phyloP scores from a whole-genome alignment of 306 rosid genomes.

The Quercus ilex region DNA sequence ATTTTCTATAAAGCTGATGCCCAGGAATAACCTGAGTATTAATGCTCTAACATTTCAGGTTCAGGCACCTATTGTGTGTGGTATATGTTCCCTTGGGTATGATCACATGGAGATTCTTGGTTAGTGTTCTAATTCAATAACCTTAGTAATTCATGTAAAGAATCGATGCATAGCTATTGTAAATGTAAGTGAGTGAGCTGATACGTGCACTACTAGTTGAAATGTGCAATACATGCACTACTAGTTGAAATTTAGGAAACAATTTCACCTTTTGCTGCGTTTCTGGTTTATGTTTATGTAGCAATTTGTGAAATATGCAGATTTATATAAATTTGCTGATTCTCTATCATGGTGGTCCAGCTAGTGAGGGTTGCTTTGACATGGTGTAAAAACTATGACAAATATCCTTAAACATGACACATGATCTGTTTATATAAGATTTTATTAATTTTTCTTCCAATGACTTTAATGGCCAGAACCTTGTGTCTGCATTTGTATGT shows the following conservation, averaged over 20 bases:
- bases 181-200: neutral
- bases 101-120: conserved; percentile 99
- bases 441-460: neutral
- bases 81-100: conserved; percentile 89
- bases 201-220: neutral
- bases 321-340: too few species aligned
- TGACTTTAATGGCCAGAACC: neutral
- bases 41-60: conserved; percentile 46
- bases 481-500: neutral
- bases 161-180: conserved; percentile 16
- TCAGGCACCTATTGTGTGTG: conserved; percentile 80
- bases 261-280: neutral
- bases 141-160: conserved; percentile 7
- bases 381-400: neutral
- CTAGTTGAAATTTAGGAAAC: neutral
- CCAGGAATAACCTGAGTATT: neutral
- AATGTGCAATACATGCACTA: neutral
- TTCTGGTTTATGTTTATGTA: too few species aligned
- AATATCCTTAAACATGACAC: neutral
- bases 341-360: neutral
- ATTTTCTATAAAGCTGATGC: neutral
- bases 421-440: neutral
- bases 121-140: conserved; percentile 46
- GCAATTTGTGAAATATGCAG: too few species aligned
- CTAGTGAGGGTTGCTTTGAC: neutral